Evolutionary conservation across 2,329 filamentous ascomycete genomes (phyloP).

Genomic region (Stagonosporopsis chrysanthemi): DNA sequence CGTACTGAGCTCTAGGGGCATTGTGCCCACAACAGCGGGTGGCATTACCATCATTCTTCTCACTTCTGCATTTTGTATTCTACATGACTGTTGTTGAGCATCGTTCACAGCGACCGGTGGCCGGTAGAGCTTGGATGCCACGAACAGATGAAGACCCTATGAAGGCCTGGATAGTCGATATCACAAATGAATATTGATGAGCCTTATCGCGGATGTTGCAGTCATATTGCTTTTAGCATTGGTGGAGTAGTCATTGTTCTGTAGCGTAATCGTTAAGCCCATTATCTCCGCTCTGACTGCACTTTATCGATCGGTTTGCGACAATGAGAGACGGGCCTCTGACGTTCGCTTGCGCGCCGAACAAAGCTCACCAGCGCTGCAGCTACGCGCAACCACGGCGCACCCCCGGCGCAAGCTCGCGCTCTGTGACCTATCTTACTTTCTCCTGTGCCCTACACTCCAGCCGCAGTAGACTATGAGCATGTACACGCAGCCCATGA

Average conservation of each 20-base stretch:
- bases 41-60: constrained; percentile 21
- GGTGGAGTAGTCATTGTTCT: background rate
- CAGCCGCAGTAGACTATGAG: background rate
- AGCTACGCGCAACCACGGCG: constrained; percentile 1
- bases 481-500: background rate
- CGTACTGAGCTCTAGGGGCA: constrained; percentile 1
- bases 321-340: constrained; percentile 13
- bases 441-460: background rate
- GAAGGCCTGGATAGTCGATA: constrained; percentile 10
- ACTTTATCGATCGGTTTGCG: background rate
- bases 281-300: constrained; percentile 10
- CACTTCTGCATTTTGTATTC: constrained; percentile 35
- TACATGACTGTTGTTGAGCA: constrained; percentile 28
- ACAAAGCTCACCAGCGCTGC: constrained; percentile 16
- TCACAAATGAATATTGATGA: constrained; percentile 6
- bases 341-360: constrained; percentile 29
- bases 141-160: constrained; percentile 2
- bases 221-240: background rate
- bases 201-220: background rate
- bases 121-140: constrained; percentile 3
- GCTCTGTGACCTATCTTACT: background rate
- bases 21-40: background rate
- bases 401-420: background rate
- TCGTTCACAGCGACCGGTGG: constrained; percentile 22
- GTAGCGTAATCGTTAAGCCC: constrained; percentile 10